Evolutionary conservation across 2,329 filamentous ascomycete genomes (phyloP).

Genomic region (Aspergillus fischeri): DNA sequence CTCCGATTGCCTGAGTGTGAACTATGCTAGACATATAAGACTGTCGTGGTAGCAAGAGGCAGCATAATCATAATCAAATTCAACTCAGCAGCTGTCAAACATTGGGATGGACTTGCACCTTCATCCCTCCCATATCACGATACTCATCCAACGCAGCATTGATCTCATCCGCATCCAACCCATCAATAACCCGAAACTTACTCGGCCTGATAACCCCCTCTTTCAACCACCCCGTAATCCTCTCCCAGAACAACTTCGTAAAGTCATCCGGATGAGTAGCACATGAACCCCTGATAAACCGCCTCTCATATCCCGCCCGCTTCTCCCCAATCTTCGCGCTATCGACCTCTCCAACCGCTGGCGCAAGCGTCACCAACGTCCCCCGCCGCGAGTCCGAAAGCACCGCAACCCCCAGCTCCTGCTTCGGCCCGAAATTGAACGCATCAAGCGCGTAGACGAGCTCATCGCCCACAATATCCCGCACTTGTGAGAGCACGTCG

Average conservation of each 20-base stretch:
- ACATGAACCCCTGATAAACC: constrained; percentile 19
- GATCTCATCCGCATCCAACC: constrained; percentile 28
- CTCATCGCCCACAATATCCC: constrained; percentile 34
- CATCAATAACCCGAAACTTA: constrained; percentile 29
- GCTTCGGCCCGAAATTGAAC: constrained; percentile 20
- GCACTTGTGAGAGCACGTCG: constrained; percentile 26
- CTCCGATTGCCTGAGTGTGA: background rate
- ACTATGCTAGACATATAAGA: background rate
- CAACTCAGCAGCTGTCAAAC: background rate
- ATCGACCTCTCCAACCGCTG: constrained; percentile 14
- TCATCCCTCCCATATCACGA: constrained; percentile 32
- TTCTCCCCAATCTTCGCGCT: constrained; percentile 26
- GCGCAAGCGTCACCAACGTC: constrained; percentile 22
- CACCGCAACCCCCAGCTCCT: constrained; percentile 28
- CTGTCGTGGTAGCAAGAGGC: background rate
- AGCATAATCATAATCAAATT: background rate
- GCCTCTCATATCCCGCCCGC: constrained; percentile 28
- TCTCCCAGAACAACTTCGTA: constrained; percentile 27
- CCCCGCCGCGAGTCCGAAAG: constrained; percentile 35
- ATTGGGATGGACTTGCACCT: constrained; percentile 15
- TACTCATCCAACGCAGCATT: constrained; percentile 38
- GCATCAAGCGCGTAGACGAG: constrained; percentile 36
- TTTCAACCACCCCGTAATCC: constrained; percentile 25
- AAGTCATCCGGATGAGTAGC: constrained; percentile 24
- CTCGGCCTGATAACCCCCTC: constrained; percentile 27